Evolutionary conservation across 345 rosid genomes (phyloP).

Genomic region (Gossypioides kirkii): DNA sequence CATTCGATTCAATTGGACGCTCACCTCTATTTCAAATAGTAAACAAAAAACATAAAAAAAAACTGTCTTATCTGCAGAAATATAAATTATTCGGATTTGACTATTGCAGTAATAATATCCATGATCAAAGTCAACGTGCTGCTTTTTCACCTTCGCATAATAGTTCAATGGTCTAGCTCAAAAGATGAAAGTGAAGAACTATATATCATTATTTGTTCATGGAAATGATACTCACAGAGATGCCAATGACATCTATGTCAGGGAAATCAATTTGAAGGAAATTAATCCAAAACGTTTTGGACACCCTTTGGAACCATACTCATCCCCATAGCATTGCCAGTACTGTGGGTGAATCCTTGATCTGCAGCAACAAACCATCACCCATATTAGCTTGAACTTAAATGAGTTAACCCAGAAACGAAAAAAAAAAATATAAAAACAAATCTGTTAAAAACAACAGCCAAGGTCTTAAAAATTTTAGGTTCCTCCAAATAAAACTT

Average conservation of each 20-base stretch:
- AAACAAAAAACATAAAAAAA: too few relatives aligned
- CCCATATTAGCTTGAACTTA: not conserved
- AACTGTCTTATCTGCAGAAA: not conserved
- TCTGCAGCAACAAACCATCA: conserved; percentile 20
- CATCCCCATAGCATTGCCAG: conserved; percentile 78
- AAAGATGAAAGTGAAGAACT: not conserved
- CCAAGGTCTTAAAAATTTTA: conserved; percentile 37
- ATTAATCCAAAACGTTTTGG: conserved; percentile 59
- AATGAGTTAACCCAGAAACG: not conserved
- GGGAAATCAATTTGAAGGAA: conserved; percentile 55
- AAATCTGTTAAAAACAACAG: conserved; percentile 41
- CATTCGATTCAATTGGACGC: too few relatives aligned
- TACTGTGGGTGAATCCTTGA: conserved; percentile 57
- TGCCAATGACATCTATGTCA: conserved; percentile 64
- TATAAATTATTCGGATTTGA: not conserved
- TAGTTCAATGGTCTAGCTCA: not conserved
- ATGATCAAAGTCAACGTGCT: not conserved
- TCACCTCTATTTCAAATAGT: too few relatives aligned
- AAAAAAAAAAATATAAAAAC: not conserved
- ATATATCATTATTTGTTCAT: too few relatives aligned
- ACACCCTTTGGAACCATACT: conserved; percentile 75
- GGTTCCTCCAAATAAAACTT: conserved; percentile 59
- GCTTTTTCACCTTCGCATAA: not conserved
- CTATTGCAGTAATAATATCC: not conserved
- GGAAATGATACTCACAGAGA: conserved; percentile 32